Percentiles rank a stretch among this genome's conserved stretches.
These are phyloP conservation scores for Akanthomyces uredinophilus DNA, from an alignment of 2,329 filamentous ascomycete genomes.

Conservation along the genomic window DNA sequence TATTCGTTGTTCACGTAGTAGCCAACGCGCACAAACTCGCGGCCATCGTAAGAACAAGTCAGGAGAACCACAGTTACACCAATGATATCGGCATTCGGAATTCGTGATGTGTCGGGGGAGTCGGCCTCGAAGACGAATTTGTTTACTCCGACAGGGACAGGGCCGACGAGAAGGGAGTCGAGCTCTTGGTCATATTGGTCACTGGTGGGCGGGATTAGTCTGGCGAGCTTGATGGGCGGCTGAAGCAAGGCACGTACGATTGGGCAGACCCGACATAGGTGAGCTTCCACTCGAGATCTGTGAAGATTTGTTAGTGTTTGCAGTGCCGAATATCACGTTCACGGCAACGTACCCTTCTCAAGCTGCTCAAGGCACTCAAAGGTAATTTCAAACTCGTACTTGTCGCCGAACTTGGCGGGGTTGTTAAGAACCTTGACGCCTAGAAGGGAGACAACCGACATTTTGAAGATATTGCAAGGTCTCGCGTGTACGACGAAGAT, in stretches of 20 bases:
- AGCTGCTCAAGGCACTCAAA: slow-evolving; percentile 95
- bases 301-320: slow-evolving; percentile 11
- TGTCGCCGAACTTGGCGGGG: slow-evolving; percentile 85
- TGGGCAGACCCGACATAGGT: slow-evolving; percentile 98
- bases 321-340: background rate
- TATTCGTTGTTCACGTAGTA: slow-evolving; percentile 99
- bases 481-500: background rate
- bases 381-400: slow-evolving; percentile 97
- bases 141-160: slow-evolving; percentile 96
- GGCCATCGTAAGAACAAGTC: slow-evolving; percentile 91
- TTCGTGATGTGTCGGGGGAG: slow-evolving; percentile 81
- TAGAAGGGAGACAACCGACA: slow-evolving; percentile 95
- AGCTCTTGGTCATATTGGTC: slow-evolving; percentile 98
- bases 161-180: slow-evolving; percentile 90
- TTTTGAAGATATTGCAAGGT: slow-evolving; percentile 32
- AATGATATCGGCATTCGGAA: slow-evolving; percentile 90
- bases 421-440: slow-evolving; percentile 97
- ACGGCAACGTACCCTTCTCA: slow-evolving; percentile 66
- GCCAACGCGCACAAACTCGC: slow-evolving; percentile 95
- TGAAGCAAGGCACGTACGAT: slow-evolving; percentile 58
- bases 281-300: slow-evolving; percentile 98
- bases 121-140: slow-evolving; percentile 98
- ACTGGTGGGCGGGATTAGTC: slow-evolving; percentile 38
- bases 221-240: background rate
- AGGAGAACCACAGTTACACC: slow-evolving; percentile 96